phyloP scores from a whole-genome alignment of 768 basidiomycete genomes.

The Hydnomerulius pinastri region DNA sequence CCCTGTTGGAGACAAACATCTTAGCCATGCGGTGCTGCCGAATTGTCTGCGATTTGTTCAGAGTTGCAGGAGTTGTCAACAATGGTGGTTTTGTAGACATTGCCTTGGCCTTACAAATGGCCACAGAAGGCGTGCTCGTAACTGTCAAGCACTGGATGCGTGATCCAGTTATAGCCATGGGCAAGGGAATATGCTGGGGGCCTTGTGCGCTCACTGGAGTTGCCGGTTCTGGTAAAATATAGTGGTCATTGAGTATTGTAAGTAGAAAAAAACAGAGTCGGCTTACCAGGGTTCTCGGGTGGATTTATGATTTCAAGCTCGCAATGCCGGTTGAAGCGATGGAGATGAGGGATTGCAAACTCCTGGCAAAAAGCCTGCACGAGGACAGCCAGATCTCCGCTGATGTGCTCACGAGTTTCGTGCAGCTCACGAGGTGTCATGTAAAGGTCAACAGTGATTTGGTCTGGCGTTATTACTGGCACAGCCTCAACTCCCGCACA shows the following conservation, averaged over 20 bases:
- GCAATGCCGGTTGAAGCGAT: not conserved
- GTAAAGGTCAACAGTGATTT: slow-evolving; percentile 6
- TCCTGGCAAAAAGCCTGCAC: slow-evolving; percentile 9
- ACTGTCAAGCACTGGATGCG: not conserved
- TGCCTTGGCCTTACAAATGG: too few species aligned
- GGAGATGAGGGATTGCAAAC: slow-evolving; percentile 4
- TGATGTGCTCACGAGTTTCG: not conserved
- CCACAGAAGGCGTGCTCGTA: too few species aligned
- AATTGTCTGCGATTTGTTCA: too few species aligned
- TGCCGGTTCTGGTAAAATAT: too few species aligned
- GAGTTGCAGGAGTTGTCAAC: too few species aligned
- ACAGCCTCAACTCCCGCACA: slow-evolving; percentile 1
- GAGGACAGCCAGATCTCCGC: not conserved
- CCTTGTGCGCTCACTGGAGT: not conserved
- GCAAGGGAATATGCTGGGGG: not conserved
- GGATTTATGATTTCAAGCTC: slow-evolving; percentile 1
- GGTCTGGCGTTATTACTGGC: not conserved
- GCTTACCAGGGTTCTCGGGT: not conserved
- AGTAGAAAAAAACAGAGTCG: not conserved
- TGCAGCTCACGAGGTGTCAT: too few species aligned
- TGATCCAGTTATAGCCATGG: not conserved
- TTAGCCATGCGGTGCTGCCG: too few species aligned
- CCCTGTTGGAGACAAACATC: too few species aligned
- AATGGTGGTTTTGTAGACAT: too few species aligned
- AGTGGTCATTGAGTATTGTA: not conserved